Evolutionary conservation across 352 stramenopile genomes (phyloP), one percentile per base, ranked within the genome.

Genomic region (Phytophthora sojae): DNA sequence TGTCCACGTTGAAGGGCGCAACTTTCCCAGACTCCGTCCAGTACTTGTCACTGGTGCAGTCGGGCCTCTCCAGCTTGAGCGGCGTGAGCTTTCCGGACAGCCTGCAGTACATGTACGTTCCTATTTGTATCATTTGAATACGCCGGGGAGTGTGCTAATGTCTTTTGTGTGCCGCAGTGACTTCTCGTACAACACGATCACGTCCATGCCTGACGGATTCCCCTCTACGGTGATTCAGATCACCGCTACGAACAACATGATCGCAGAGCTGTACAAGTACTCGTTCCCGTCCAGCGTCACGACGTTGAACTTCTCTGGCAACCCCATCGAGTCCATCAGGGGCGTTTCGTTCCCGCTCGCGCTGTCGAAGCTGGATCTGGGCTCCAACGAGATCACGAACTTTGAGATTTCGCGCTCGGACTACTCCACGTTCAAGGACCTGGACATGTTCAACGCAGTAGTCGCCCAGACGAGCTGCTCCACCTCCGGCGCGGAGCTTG

Each of bases 341-440:
- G 86, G 85, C 23, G 80, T 91, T 15, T 69, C 71, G 14, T 92
- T 94, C 65, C 85, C 86, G 6, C 69, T 82, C 45, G 67, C 71
- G 1, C 65, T 94, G 15, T 67, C 80, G 3, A 81, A 75, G 5
- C 63, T 93, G 42, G 73, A 85, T 29, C 57, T 94, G n/a, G 83
- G 79, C 29, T 51, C 49, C 1, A 73, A 73, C 39, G 65, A 78
- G 55, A 92, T 94, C 69, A 80, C 67, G 7, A 80, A 82, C n/a
- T 87, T 94, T 32, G 86, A 93, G 59, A 82, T 94, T 49, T 89
- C 78, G 0, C 80, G 80, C 2, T 88, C 82, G 0, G 86, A 94
- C 57, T 83, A 90, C 67, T 70, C 71, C 11, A 90, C 71, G 0
- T 81, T 94, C 47, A 76, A 82, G 69, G 69, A 73, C 11, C 60